Evolutionary conservation across 2,329 filamentous ascomycete species (phyloP), one percentile per base, ranked within the genome.

Genomic region (Aspergillus neoniger): DNA sequence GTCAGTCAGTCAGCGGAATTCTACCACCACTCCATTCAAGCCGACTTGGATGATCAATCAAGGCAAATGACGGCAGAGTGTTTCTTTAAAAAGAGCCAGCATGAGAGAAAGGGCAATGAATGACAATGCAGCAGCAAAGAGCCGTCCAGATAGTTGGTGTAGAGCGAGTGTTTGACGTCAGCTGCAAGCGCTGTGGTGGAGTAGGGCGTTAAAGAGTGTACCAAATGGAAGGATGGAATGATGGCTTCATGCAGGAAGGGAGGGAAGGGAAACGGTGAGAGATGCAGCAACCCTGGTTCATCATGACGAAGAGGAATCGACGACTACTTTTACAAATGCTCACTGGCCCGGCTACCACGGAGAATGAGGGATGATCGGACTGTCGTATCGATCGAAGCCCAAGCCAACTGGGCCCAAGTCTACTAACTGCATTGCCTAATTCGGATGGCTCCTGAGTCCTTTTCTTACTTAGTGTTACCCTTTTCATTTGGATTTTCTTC

Each of bases 141-240:
- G 32, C 32, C 32, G 32, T 36, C 32, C 32, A 36, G 14, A 23
- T 8, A 25, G 25, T 15, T 49, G 23, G 44, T 50, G n/a, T 12
- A 36, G 32, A 50, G 17, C n/a, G 25, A 50, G 47, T 50, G 47
- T 50, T 50, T 50, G 47, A 50, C 47, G 47, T 50, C 47, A 50
- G 47, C 47, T 17, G 25, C 25, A 50, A 50, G 47, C 47, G 47
- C 47, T 50, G 47, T 25, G 25, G 47, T 50, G 47, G 25, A 48
- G 32, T 36, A 23, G n/a, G 25, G 28, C 23, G 36, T 47, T 36
- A 44, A 49, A 49, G 54, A 48, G 53, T 19, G 53, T 14, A 10
- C n/a, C 19, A 15, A 36, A 14, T 7, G 14, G 23, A 12, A 32
- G 47, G 53, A 30, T 21, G 19, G 53, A 55, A 32, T 32, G 47